Percentiles rank a stretch among this genome's conserved stretches.
These are phyloP conservation scores for Haplosporangium gracile DNA, from an alignment of 192 early-diverging fungal genomes.

Conservation along the genomic window DNA sequence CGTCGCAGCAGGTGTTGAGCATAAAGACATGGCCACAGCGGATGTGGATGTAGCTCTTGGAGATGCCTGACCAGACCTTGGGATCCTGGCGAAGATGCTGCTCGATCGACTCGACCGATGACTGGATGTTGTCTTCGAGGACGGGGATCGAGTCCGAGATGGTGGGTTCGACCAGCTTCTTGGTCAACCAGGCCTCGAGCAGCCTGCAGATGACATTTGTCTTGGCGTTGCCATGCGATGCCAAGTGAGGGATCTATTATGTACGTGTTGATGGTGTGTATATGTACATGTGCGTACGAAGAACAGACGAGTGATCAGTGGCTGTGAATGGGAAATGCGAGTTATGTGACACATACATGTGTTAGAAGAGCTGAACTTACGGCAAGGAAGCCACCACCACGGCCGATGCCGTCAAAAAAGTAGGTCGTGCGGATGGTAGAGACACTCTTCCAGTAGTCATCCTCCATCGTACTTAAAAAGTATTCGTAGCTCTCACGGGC, in stretches of 20 bases:
- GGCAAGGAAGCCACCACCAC: conserved; percentile 50
- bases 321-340: background rate
- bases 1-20: conserved; percentile 25
- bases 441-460: conserved; percentile 52
- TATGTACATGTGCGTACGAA: background rate
- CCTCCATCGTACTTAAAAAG: conserved; percentile 45
- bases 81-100: conserved; percentile 14
- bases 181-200: conserved; percentile 34
- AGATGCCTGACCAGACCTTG: conserved; percentile 31
- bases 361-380: conserved; percentile 11
- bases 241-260: conserved; percentile 33
- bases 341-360: background rate
- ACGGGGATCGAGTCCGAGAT: conserved; percentile 38
- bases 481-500: conserved; percentile 38
- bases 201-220: conserved; percentile 35
- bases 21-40: conserved; percentile 46
- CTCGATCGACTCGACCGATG: conserved; percentile 31
- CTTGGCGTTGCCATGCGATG: conserved; percentile 39
- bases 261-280: background rate
- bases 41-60: conserved; percentile 33
- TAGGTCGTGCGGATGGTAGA: conserved; percentile 52
- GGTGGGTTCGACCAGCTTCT: conserved; percentile 39
- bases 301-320: background rate
- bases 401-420: conserved; percentile 57
- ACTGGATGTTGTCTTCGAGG: conserved; percentile 47